Percentiles rank a stretch among this genome's conserved stretches.
These are phyloP conservation scores for Melastoma candidum DNA, from an alignment of 441 rosid species.

Conservation along the genomic window DNA sequence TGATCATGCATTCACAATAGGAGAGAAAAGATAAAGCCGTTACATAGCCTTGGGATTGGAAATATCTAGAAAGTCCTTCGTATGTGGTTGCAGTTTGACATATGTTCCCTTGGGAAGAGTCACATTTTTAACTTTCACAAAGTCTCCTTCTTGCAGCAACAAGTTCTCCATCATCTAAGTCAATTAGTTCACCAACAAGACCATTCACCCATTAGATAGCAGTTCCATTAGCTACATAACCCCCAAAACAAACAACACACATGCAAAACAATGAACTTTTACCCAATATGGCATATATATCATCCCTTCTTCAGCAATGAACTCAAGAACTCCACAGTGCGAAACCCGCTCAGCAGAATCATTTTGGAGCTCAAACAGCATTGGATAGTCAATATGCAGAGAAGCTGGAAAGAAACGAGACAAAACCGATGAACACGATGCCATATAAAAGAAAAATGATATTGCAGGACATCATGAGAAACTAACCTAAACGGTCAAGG, in stretches of 20 bases:
- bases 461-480: conserved; percentile 10
- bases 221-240: background rate
- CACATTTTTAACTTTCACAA: conserved; percentile 58
- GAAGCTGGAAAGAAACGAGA: conserved; percentile 48
- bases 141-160: conserved; percentile 80
- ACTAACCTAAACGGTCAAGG: conserved; percentile 83
- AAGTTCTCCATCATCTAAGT: conserved; percentile 95
- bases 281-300: conserved; percentile 99
- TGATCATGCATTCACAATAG: no score
- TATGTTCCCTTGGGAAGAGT: conserved; percentile 87
- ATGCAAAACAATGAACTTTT: conserved; percentile 4
- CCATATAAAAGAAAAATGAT: conserved; percentile 2
- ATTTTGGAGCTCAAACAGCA: conserved; percentile 88
- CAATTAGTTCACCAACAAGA: background rate
- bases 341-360: conserved; percentile 65
- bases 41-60: conserved; percentile 95
- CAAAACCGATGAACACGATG: conserved; percentile 12
- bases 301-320: conserved; percentile 98
- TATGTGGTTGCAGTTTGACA: conserved; percentile 88
- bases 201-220: background rate
- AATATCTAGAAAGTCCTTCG: conserved; percentile 76
- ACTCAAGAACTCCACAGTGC: conserved; percentile 95
- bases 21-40: conserved; percentile 18
- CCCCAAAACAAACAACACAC: background rate
- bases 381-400: conserved; percentile 91